phyloP scores from a whole-genome alignment of 352 stramenopile species.

The Pythium scleroteichum region DNA sequence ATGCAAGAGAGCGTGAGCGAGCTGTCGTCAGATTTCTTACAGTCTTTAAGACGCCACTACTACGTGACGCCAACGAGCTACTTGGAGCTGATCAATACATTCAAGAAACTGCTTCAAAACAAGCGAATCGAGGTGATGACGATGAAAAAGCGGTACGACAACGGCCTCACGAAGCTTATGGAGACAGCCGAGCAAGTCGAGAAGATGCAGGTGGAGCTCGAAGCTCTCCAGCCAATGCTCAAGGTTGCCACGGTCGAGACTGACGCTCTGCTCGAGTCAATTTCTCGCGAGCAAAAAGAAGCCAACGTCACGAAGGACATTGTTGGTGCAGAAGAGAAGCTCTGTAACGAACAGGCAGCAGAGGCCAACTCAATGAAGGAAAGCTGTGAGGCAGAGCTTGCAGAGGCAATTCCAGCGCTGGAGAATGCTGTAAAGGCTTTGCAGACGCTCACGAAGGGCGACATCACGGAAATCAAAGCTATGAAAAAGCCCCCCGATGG shows the following conservation, averaged over 20 bases:
- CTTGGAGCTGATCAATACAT: slow-evolving; percentile 95
- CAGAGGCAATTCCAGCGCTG: slow-evolving; percentile 91
- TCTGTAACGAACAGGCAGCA: slow-evolving; percentile 85
- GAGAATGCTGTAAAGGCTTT: slow-evolving; percentile 91
- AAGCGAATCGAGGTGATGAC: slow-evolving; percentile 92
- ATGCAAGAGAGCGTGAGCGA: slow-evolving; percentile 93
- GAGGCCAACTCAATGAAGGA: slow-evolving; percentile 90
- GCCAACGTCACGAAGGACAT: slow-evolving; percentile 86
- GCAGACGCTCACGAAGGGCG: slow-evolving; percentile 91
- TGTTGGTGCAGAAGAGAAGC: slow-evolving; percentile 81
- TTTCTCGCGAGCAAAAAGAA: slow-evolving; percentile 87
- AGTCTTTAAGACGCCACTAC: slow-evolving; percentile 90
- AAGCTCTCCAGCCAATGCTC: slow-evolving; percentile 91
- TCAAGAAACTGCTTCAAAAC: slow-evolving; percentile 91
- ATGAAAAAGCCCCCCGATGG: slow-evolving; percentile 95
- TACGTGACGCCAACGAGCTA: slow-evolving; percentile 97
- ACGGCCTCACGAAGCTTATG: slow-evolving; percentile 92
- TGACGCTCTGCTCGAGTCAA: slow-evolving; percentile 88
- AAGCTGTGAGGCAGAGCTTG: slow-evolving; percentile 91
- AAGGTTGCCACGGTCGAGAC: slow-evolving; percentile 91
- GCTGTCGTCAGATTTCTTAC: slow-evolving; percentile 83
- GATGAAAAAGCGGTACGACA: slow-evolving; percentile 92
- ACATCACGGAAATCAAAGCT: slow-evolving; percentile 96
- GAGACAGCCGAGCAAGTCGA: slow-evolving; percentile 93
- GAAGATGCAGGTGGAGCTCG: slow-evolving; percentile 93